Evolutionary conservation across 805 yeast species (phyloP).

Genomic region (Wickerhamiella lipophila): DNA sequence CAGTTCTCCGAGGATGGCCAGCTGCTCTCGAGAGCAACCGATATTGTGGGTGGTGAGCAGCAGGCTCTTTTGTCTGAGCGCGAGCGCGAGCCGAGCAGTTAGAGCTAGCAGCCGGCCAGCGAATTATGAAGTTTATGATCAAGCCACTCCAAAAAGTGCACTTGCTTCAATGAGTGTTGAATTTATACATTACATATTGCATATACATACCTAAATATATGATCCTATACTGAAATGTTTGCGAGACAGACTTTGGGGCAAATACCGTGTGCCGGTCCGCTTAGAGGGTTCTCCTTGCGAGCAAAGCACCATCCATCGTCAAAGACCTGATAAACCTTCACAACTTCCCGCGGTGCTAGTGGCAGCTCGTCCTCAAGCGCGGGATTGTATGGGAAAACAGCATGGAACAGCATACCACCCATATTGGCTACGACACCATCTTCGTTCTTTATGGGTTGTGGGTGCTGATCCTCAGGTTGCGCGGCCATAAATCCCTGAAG

Average conservation of each 20-base stretch:
- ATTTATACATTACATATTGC: not conserved
- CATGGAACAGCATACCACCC: conserved; percentile 36
- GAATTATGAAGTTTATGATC: conserved; percentile 2
- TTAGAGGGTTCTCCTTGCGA: conserved; percentile 7
- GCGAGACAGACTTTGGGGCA: conserved; percentile 19
- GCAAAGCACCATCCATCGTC: conserved; percentile 95
- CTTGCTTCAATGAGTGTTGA: not conserved
- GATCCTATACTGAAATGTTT: not conserved
- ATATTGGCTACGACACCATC: conserved; percentile 19
- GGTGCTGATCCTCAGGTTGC: not conserved
- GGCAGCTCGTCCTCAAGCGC: conserved; percentile 74
- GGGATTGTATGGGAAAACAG: conserved; percentile 58
- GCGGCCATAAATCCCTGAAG: not conserved
- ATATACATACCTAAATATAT: too few relatives aligned
- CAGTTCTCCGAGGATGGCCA: conserved; percentile 14
- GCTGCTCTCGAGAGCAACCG: conserved; percentile 13
- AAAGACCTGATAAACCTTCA: conserved; percentile 64
- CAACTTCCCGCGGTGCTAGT: conserved; percentile 52
- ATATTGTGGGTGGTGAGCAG: conserved; percentile 6
- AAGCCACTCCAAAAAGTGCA: too few relatives aligned
- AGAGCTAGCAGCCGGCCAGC: too few relatives aligned
- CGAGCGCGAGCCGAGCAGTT: not conserved
- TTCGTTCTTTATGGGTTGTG: not conserved
- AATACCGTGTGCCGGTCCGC: conserved; percentile 15
- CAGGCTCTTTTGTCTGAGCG: conserved; percentile 4